Conservation (phyloP, 2,329 filamentous ascomycete genomes). For the Aplosporella prunicola region DNA sequence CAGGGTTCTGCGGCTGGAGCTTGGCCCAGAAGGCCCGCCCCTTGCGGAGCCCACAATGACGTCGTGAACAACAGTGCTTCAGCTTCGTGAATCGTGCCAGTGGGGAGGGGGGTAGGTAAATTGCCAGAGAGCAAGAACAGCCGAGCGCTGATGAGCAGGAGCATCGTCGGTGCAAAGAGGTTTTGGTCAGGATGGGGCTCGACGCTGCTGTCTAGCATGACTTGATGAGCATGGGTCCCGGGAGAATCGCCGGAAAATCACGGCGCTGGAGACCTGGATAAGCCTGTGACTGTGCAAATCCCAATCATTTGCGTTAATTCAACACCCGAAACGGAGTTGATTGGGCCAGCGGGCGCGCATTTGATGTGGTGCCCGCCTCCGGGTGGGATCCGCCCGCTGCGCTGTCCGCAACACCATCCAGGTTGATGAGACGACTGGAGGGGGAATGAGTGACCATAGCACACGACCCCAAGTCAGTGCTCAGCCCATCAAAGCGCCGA, state of each 20-base stretch:
- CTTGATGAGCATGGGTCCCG: constrained; percentile 8
- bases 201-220: too few relatives aligned
- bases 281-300: constrained; percentile 9
- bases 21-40: constrained; percentile 2
- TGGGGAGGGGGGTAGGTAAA: too few relatives aligned
- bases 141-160: too few relatives aligned
- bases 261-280: constrained; percentile 9
- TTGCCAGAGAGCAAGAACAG: too few relatives aligned
- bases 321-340: background rate
- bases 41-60: constrained; percentile 9
- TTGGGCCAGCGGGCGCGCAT: constrained; percentile 6
- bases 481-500: constrained; percentile 9
- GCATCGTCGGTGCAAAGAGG: too few relatives aligned
- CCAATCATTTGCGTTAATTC: constrained; percentile 10
- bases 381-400: constrained; percentile 8
- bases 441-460: too few relatives aligned
- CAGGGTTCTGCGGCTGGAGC: constrained; percentile 8
- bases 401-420: constrained; percentile 6
- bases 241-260: constrained; percentile 12
- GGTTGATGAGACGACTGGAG: too few relatives aligned
- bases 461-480: too few relatives aligned
- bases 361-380: constrained; percentile 7
- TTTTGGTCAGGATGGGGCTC: too few relatives aligned
- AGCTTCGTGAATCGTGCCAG: too few relatives aligned
- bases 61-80: constrained; percentile 2